Evolutionary conservation across 1,284 basidiomycete genomes (phyloP).

Genomic region (Cutaneotrichosporon sp.): DNA sequence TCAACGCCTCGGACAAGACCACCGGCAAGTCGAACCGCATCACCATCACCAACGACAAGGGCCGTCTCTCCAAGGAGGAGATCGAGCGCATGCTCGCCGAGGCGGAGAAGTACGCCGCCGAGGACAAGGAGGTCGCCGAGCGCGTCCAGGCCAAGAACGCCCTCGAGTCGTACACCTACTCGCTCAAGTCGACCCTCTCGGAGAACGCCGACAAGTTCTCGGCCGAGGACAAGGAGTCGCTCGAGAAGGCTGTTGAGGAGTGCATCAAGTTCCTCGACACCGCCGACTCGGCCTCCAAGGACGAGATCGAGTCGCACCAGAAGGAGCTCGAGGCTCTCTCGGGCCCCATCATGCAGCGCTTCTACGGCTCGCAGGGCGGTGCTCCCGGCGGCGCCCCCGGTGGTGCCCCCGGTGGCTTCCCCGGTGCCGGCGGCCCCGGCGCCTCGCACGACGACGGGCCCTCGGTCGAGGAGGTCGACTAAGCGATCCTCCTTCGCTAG

Average conservation of each 20-base stretch:
- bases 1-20: constrained; percentile 89
- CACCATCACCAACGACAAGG: constrained; percentile 98
- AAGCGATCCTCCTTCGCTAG: constrained; percentile 26
- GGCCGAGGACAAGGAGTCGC: constrained; percentile 80
- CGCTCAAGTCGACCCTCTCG: constrained; percentile 85
- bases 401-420: constrained; percentile 59
- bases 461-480: constrained; percentile 63
- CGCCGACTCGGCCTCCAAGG: constrained; percentile 80
- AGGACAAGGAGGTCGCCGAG: constrained; percentile 55
- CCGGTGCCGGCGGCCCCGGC: constrained; percentile 53
- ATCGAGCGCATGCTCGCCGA: constrained; percentile 96
- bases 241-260: constrained; percentile 81
- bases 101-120: constrained; percentile 72
- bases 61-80: constrained; percentile 96
- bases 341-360: constrained; percentile 70
- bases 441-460: constrained; percentile 60
- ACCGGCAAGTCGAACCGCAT: constrained; percentile 79
- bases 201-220: constrained; percentile 88
- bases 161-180: constrained; percentile 76
- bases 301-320: constrained; percentile 92
- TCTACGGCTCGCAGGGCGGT: constrained; percentile 74
- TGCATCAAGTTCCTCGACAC: constrained; percentile 84
- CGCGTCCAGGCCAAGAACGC: constrained; percentile 73
- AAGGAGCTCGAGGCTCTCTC: constrained; percentile 92
- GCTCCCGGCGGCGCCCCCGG: constrained; percentile 57